Evolutionary conservation across 202 grass and related monocot species (phyloP).

Genomic region (Musa balbisiana): DNA sequence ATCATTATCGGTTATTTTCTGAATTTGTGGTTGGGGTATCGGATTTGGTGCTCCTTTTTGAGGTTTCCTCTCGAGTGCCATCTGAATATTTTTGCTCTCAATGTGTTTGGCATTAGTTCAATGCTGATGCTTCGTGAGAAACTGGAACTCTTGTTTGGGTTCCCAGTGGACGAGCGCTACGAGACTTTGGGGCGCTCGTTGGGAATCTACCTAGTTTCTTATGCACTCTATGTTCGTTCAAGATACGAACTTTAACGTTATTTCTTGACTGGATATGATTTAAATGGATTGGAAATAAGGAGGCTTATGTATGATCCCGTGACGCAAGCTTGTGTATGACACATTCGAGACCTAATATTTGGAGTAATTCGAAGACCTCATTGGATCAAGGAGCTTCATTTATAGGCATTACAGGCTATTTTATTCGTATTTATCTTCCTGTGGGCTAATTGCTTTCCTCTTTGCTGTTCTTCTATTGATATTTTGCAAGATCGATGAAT

Average conservation of each 20-base stretch:
- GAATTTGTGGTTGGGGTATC: not conserved
- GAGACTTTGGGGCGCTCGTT: not conserved
- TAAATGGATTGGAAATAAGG: not conserved
- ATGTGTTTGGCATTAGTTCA: conserved; percentile 3
- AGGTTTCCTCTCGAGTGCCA: not conserved
- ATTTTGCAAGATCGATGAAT: conserved; percentile 8
- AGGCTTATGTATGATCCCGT: not conserved
- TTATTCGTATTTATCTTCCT: not conserved
- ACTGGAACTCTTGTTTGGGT: not conserved
- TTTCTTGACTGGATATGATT: not conserved
- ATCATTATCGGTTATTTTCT: not conserved
- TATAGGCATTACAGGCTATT: not conserved
- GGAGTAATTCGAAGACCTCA: not conserved
- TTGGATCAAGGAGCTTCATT: not conserved
- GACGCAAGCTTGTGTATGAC: not conserved
- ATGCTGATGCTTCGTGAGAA: not conserved
- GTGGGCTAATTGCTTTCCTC: not conserved
- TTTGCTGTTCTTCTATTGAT: not conserved
- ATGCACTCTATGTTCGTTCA: not conserved
- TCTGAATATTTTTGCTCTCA: not conserved
- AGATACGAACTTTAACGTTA: not conserved
- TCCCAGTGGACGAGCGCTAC: not conserved
- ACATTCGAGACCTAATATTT: too few relatives aligned
- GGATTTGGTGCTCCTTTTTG: too few relatives aligned
- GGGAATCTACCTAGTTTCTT: not conserved